These are phyloP conservation scores for Kazachstania kunashirensis DNA, from an alignment of 805 yeast genomes.

Conservation along the genomic window DNA sequence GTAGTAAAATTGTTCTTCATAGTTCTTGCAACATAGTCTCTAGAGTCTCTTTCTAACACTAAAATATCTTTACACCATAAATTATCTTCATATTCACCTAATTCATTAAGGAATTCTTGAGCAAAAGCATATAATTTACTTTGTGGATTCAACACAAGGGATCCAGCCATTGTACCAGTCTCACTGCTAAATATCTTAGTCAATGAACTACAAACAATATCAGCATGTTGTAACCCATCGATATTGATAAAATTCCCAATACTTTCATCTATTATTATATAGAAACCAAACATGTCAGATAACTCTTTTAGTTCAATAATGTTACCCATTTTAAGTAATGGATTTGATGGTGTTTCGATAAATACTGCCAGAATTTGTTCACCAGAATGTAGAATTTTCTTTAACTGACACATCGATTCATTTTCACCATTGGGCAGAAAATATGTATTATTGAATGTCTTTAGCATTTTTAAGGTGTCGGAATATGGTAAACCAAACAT, in stretches of 20 bases:
- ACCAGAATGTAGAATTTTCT: constrained; percentile 48
- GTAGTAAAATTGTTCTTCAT: constrained; percentile 45
- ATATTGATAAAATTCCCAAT: constrained; percentile 85
- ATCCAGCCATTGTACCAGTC: constrained; percentile 85
- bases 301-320: constrained; percentile 52
- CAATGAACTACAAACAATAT: constrained; percentile 74
- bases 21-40: constrained; percentile 70
- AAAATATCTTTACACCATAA: constrained; percentile 90
- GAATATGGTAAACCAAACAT: constrained; percentile 96
- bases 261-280: constrained; percentile 86
- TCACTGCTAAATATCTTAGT: constrained; percentile 93
- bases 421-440: constrained; percentile 79
- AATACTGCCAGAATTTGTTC: constrained; percentile 66
- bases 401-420: constrained; percentile 46
- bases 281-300: constrained; percentile 62
- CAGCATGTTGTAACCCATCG: constrained; percentile 74
- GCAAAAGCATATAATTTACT: constrained; percentile 43
- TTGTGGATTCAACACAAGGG: constrained; percentile 65
- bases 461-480: constrained; percentile 76
- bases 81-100: constrained; percentile 54
- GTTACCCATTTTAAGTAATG: constrained; percentile 80
- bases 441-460: constrained; percentile 85
- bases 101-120: constrained; percentile 29
- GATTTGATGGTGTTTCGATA: constrained; percentile 93
- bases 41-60: constrained; percentile 81